Conservation (phyloP, 306 rosid species). For the Prunus dulcis region DNA sequence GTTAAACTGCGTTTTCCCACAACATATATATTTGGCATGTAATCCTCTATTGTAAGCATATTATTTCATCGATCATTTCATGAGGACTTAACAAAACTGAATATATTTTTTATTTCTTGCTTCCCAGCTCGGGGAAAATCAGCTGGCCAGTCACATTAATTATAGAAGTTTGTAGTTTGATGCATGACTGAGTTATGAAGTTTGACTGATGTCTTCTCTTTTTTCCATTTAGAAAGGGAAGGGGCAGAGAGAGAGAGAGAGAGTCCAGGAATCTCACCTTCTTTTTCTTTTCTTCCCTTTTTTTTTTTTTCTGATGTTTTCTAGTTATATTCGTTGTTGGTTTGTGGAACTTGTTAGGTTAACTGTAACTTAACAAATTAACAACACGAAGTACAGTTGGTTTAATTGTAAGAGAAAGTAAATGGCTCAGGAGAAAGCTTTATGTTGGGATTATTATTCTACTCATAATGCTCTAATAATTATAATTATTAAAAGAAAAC, state of each 20-base stretch:
- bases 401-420: conserved; percentile 16
- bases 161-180: background rate
- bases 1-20: background rate
- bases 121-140: background rate
- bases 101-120: background rate
- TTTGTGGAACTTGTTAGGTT: conserved; percentile 19
- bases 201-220: conserved; percentile 13
- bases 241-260: background rate
- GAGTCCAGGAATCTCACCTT: background rate
- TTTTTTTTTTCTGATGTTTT: background rate
- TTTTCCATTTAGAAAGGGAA: background rate
- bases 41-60: background rate
- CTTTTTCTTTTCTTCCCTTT: background rate
- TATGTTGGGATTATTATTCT: conserved; percentile 11
- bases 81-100: background rate
- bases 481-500: conserved; percentile 1
- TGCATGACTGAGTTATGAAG: conserved; percentile 10
- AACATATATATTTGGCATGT: background rate
- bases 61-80: background rate
- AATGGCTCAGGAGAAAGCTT: background rate
- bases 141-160: background rate
- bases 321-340: conserved; percentile 22
- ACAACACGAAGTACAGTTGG: conserved; percentile 11
- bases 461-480: background rate
- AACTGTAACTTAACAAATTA: conserved; percentile 22